phyloP scores from a whole-genome alignment of 2,329 filamentous ascomycete genomes.

The Dothistroma pini region DNA sequence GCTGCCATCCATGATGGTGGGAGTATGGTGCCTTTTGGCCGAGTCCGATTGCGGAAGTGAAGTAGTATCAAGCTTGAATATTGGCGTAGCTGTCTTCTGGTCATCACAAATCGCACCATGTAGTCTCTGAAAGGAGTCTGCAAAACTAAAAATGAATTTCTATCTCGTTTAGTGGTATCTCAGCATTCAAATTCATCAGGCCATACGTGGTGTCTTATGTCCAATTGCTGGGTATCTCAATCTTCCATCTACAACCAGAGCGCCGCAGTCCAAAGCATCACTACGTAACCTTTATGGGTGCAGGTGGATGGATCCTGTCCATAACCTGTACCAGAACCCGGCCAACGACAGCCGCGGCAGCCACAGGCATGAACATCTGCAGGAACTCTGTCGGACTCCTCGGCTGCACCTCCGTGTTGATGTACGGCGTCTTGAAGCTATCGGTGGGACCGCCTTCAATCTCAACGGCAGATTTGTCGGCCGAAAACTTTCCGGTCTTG shows the following conservation, averaged over 20 bases:
- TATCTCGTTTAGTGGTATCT: background rate
- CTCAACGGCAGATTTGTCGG: conserved; percentile 48
- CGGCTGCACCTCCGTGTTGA: conserved; percentile 47
- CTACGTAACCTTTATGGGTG: conserved; percentile 1
- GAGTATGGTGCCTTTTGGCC: no score
- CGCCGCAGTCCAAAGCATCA: background rate
- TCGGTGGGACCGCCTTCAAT: conserved; percentile 31
- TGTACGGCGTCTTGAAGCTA: conserved; percentile 40
- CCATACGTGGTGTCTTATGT: background rate
- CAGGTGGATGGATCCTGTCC: conserved; percentile 19
- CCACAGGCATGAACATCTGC: conserved; percentile 42
- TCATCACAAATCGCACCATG: no score
- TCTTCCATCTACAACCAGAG: background rate
- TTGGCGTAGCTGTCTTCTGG: no score
- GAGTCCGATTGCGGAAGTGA: no score
- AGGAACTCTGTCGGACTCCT: conserved; percentile 40
- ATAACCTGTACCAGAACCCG: conserved; percentile 33
- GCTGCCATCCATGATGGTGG: no score
- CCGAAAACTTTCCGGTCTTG: conserved; percentile 74
- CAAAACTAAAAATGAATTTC: no score
- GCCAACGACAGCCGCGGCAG: conserved; percentile 36
- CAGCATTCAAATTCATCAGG: background rate
- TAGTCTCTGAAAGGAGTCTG: no score
- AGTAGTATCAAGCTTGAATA: no score
- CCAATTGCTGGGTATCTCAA: conserved; percentile 3